Evolutionary conservation across 2,329 filamentous ascomycete species (phyloP).

Genomic region (Passalora sequoiae): DNA sequence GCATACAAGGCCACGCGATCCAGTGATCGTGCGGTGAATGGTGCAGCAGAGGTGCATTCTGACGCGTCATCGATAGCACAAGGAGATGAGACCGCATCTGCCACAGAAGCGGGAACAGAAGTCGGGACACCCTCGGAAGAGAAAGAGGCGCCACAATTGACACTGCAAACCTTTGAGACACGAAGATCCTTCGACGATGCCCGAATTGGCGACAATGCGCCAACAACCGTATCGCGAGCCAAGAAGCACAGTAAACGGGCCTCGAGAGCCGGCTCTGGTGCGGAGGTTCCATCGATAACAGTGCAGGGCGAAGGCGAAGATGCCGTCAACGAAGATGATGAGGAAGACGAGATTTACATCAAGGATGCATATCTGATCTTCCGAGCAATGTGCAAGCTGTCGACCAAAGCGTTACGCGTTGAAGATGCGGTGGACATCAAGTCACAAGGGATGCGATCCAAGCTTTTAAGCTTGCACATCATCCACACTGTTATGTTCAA

Average conservation of each 20-base stretch:
- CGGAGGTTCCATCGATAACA: conserved; percentile 36
- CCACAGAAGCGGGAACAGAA: conserved; percentile 36
- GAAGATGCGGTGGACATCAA: conserved; percentile 91
- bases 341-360: conserved; percentile 94
- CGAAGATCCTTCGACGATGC: conserved; percentile 62
- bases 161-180: conserved; percentile 64
- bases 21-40: conserved; percentile 40
- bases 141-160: conserved; percentile 54
- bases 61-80: conserved; percentile 26
- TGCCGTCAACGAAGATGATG: conserved; percentile 60
- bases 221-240: conserved; percentile 60
- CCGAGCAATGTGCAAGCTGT: conserved; percentile 93
- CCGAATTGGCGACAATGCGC: conserved; percentile 61
- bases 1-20: conserved; percentile 77
- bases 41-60: conserved; percentile 22
- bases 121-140: conserved; percentile 41
- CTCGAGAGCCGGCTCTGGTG: conserved; percentile 42
- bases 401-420: conserved; percentile 80
- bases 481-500: conserved; percentile 95
- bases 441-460: conserved; percentile 94
- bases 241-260: conserved; percentile 34
- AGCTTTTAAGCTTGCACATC: conserved; percentile 88
- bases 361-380: conserved; percentile 97
- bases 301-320: conserved; percentile 40
- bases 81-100: conserved; percentile 26